Percentiles rank a stretch among this genome's conserved stretches.
These are phyloP conservation scores for Solanum appendiculatum DNA, from an alignment of 257 asterid species.

Conservation along the genomic window DNA sequence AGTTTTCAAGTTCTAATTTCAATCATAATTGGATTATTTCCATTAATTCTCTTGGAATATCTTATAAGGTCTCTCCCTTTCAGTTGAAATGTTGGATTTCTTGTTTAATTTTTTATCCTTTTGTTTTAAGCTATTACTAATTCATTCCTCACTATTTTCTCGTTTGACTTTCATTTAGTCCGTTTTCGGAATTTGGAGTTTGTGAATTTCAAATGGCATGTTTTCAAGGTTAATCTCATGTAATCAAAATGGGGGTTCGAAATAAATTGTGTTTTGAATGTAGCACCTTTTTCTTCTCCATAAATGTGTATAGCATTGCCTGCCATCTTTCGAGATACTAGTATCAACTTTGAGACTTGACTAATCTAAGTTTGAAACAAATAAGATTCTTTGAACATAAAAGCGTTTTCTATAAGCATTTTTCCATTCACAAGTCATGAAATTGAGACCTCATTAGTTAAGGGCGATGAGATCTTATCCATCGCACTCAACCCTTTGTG, in stretches of 20 bases:
- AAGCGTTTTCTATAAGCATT: neutral
- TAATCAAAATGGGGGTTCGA: neutral
- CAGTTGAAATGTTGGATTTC: neutral
- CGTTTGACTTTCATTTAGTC: neutral
- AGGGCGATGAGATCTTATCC: neutral
- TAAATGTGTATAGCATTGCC: conserved; percentile 14
- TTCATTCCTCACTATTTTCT: neutral
- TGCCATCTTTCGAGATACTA: neutral
- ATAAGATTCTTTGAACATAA: neutral
- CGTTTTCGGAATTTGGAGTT: neutral
- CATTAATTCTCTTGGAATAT: neutral
- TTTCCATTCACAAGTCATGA: neutral
- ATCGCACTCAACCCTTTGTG: neutral
- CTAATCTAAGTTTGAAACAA: neutral
- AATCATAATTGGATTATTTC: conserved; percentile 9
- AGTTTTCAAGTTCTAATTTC: conserved; percentile 16
- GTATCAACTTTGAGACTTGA: neutral
- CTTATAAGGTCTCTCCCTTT: neutral
- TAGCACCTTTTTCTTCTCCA: neutral
- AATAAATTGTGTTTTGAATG: neutral
- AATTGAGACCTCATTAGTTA: neutral
- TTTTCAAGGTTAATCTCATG: neutral
- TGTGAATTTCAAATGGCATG: neutral
- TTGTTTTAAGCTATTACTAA: neutral
- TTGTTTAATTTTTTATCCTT: neutral